These are phyloP conservation scores for Excoecaria cochinchinensis DNA, from an alignment of 345 rosid species.

Conservation along the genomic window DNA sequence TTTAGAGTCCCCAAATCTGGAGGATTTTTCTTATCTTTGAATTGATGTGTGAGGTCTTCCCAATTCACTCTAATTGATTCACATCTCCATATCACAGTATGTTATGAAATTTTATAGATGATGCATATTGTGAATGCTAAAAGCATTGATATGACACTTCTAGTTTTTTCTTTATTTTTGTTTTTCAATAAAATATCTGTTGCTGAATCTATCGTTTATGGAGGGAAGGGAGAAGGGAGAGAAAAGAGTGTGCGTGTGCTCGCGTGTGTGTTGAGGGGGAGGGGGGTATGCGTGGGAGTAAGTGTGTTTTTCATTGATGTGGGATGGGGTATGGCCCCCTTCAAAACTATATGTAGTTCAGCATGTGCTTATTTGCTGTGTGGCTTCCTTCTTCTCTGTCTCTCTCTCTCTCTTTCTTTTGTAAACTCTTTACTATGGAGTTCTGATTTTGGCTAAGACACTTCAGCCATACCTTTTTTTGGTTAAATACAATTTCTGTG, in stretches of 20 bases:
- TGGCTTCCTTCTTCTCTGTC: not conserved
- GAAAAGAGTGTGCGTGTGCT: too few species aligned
- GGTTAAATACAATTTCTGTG: not conserved
- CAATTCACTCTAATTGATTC: not conserved
- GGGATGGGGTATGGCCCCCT: not conserved
- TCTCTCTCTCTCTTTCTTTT: too few species aligned
- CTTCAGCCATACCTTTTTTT: not conserved
- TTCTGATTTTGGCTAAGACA: not conserved
- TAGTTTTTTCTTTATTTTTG: too few species aligned
- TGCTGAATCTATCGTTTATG: too few species aligned
- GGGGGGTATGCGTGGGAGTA: too few species aligned
- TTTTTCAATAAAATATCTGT: not conserved
- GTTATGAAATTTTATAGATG: not conserved
- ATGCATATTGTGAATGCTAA: conserved; percentile 1
- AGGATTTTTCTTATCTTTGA: not conserved
- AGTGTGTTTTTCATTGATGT: not conserved
- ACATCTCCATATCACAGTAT: not conserved
- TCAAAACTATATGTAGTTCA: not conserved
- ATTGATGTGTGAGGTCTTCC: not conserved
- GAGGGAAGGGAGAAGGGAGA: too few species aligned
- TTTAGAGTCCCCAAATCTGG: not conserved
- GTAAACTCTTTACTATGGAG: not conserved
- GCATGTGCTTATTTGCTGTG: not conserved
- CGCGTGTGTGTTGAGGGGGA: too few species aligned
- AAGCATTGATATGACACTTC: not conserved